Conservation (phyloP, 768 basidiomycete genomes). For the Mycena latifolia region DNA sequence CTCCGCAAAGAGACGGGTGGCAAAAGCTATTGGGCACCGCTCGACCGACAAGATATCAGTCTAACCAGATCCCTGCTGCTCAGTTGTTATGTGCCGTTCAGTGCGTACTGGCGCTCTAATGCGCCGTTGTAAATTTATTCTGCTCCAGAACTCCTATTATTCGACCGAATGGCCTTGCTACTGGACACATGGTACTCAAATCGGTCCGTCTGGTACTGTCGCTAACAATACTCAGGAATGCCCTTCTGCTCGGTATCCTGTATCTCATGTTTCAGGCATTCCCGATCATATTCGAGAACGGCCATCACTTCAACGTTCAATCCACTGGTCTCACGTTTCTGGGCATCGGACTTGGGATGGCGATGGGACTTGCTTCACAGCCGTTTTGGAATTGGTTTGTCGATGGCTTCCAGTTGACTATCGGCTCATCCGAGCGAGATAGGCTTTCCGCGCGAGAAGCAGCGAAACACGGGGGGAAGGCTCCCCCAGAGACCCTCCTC, state of each 20-base stretch:
- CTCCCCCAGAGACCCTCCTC: constrained; percentile 77
- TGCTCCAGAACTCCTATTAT: constrained; percentile 65
- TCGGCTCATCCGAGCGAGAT: constrained; percentile 5
- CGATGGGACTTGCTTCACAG: constrained; percentile 64
- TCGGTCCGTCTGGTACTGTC: constrained; percentile 47
- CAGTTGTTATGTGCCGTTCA: constrained; percentile 80
- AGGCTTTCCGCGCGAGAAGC: constrained; percentile 55
- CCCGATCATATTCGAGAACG: constrained; percentile 64
- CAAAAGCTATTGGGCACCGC: constrained; percentile 64
- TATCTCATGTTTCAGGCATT: constrained; percentile 76
- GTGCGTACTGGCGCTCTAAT: constrained; percentile 53
- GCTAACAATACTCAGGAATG: constrained; percentile 65
- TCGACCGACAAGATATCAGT: constrained; percentile 63
- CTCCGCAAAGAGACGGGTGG: constrained; percentile 70
- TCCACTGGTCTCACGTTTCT: constrained; percentile 69
- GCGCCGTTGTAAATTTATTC: background rate
- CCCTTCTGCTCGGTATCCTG: constrained; percentile 69
- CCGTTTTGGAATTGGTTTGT: constrained; percentile 67
- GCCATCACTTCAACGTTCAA: constrained; percentile 63
- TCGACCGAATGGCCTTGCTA: constrained; percentile 82
- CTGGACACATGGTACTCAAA: constrained; percentile 72
- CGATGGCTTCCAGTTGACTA: constrained; percentile 15
- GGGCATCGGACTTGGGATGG: constrained; percentile 70
- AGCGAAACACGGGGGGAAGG: constrained; percentile 53
- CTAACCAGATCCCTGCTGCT: constrained; percentile 61